Evolutionary conservation across 305 asterid genomes (phyloP).

Genomic region (Fraxinus baroniana): DNA sequence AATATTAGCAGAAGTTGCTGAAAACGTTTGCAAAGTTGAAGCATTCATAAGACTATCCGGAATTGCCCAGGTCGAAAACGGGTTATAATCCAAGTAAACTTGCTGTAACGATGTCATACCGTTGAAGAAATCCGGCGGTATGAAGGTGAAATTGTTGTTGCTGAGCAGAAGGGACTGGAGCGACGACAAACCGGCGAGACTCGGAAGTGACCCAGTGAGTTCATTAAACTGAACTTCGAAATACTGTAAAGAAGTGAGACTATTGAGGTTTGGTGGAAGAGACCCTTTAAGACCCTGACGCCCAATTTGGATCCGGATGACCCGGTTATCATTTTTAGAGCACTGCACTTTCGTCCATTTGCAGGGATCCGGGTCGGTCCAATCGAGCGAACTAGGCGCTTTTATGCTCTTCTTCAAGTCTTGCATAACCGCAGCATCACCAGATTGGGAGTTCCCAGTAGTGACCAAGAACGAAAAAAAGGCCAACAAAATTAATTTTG

Average conservation of each 20-base stretch:
- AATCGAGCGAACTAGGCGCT: conserved; percentile 50
- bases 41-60: conserved; percentile 52
- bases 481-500: conserved; percentile 18
- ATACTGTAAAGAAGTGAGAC: conserved; percentile 40
- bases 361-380: conserved; percentile 65
- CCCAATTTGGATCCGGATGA: conserved; percentile 74
- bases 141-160: conserved; percentile 56
- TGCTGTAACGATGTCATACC: conserved; percentile 55
- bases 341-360: conserved; percentile 49
- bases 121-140: conserved; percentile 73
- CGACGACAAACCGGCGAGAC: conserved; percentile 53
- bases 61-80: conserved; percentile 55
- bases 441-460: conserved; percentile 34
- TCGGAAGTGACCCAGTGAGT: conserved; percentile 70
- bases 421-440: conserved; percentile 71
- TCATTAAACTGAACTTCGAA: conserved; percentile 58
- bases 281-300: conserved; percentile 43
- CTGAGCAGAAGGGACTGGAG: conserved; percentile 42
- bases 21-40: conserved; percentile 39
- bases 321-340: conserved; percentile 39
- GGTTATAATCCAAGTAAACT: conserved; percentile 62
- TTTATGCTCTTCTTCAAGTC: conserved; percentile 48
- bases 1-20: conserved; percentile 56
- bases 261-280: conserved; percentile 48
- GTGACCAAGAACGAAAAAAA: conserved; percentile 24